Percentiles rank a stretch among this genome's conserved stretches.
Evolutionary conservation across 176 grass and related monocot species (phyloP).

Genomic region (Tillandsia leiboldiana): DNA sequence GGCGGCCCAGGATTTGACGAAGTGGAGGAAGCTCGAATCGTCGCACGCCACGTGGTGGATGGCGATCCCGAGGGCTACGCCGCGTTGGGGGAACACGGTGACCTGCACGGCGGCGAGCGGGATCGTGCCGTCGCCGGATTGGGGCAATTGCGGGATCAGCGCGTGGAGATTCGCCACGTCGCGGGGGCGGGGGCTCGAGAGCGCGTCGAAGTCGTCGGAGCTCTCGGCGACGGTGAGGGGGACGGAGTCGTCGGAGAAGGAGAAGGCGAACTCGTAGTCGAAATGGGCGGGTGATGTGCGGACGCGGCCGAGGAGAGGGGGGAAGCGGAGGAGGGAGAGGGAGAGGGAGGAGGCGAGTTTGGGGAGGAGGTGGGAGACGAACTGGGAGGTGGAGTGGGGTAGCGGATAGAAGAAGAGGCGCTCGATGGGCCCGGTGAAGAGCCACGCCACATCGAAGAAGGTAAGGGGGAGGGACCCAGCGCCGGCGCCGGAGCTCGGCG

Average conservation of each 20-base stretch:
- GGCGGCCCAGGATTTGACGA: slow-evolving; percentile 11
- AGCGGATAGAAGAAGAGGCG: background rate
- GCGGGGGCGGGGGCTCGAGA: background rate
- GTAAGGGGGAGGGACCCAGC: background rate
- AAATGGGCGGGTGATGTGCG: background rate
- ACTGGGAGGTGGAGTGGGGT: background rate
- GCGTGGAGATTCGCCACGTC: background rate
- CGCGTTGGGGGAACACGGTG: slow-evolving; percentile 10
- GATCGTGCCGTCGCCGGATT: background rate
- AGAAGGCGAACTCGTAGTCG: background rate
- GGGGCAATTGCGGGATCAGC: background rate
- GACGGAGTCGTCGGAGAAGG: background rate
- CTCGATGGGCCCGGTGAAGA: background rate
- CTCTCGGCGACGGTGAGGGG: background rate
- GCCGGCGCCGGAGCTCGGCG: too few species aligned
- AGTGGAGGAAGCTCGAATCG: slow-evolving; percentile 5
- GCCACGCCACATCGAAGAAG: background rate
- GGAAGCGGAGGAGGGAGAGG: background rate
- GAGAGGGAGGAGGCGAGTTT: background rate
- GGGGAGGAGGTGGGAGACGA: background rate
- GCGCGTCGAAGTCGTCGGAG: background rate
- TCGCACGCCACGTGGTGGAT: slow-evolving; percentile 11
- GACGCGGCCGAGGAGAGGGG: background rate
- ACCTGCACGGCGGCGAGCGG: background rate
- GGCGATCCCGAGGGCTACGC: slow-evolving; percentile 1